Evolutionary conservation across 305 asterid species (phyloP), one percentile per base, ranked within the genome.

Genomic region (Fraxinus sp.): DNA sequence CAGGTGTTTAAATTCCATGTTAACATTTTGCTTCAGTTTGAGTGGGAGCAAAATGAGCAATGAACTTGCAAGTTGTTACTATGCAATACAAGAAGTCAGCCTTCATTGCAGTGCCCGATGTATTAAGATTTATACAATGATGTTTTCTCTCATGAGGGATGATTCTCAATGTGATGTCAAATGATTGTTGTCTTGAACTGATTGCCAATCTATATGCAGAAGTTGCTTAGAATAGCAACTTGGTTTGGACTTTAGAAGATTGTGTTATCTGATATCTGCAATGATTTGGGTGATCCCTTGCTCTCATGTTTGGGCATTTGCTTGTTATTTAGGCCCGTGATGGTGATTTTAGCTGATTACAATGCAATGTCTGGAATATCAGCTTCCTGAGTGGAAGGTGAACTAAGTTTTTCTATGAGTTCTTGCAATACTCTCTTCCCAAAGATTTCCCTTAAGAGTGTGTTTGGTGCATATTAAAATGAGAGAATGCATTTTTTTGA

Each of bases 131-230:
- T 36, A 14, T 64, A 14, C 39, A 41, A 70, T 39, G 80, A 73
- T 18, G 62, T 46, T 76, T 62, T 22, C 16, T 7, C 26, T 22
- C 32, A 2, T 22, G 71, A 62, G 28, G 14, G 28, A 36, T 39
- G 55, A 37, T 79, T 46, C 44, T 76, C 22, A 22, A 22, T 62
- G 70, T 18, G 71, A 8, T 62, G 71, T 24, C 26, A 62, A 62
- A 39, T 59, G 6, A n/a, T 59, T 3, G 30, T 24, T 77, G 32
- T 39, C 78, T 49, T 8, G 10, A 71, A 52, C 30, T 78, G 55
- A 76, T 30, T 22, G 73, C 71, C 30, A 52, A 79, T 35, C 74
- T 35, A 74, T 64, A 70, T 74, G 85, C 77, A 57, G 5, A 79
- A 18, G 76, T 76, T 79, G 20, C 77, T 57, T 82, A 24, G 76